Evolutionary conservation across 129 eudicot genomes (phyloP), one percentile per base, ranked within the genome.

Genomic region (Helianthus annuus): DNA sequence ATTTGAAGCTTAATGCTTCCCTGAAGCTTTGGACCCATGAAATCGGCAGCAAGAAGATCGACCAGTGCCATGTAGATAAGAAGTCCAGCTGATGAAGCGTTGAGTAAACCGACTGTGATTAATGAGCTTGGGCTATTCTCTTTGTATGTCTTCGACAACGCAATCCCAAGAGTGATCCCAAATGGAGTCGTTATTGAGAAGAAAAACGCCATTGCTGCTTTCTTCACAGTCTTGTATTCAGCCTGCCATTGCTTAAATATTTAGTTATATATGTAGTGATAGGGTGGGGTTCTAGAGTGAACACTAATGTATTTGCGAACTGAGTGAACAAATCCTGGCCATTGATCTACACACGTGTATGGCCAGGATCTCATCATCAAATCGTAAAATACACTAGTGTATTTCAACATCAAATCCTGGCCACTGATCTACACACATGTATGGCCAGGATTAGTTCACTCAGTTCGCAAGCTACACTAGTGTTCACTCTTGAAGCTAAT

Each of bases 1-100:
- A 66, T 10, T 66, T 46, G 71, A 19, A 66, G 71, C 55, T 66
- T 66, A 5, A 66, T 66, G 58, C 57, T 66, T 66, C 71, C 71
- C 48, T 66, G 71, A 66, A 66, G 71, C 40, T 48, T 66, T 2
- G 71, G 57, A 12, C 71, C 71, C 71, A 66, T 66, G 56, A 66
- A 66, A 66, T 66, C 58, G 2, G 71, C 56, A 0, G 71, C 52
- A 7, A 66, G 56, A 66, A 66, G 71, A 66, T 66, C 56, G 40
- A 48, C 57, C 56, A 66, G 13, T 5, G 71, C 71, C 58, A 66
- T 66, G 56, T 66, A 66, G 10, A 66, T 48, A 10, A 66, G 71
- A 22, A 66, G 38, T 48, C 71, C 71, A 13, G 71, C 55, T 6
- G 71, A 48, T 66, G 32, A 27, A 12, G 71, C 71, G 56, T 66